Evolutionary conservation across 805 yeast species (phyloP), one percentile per base, ranked within the genome.

Genomic region (Ogataea populi-albae): DNA sequence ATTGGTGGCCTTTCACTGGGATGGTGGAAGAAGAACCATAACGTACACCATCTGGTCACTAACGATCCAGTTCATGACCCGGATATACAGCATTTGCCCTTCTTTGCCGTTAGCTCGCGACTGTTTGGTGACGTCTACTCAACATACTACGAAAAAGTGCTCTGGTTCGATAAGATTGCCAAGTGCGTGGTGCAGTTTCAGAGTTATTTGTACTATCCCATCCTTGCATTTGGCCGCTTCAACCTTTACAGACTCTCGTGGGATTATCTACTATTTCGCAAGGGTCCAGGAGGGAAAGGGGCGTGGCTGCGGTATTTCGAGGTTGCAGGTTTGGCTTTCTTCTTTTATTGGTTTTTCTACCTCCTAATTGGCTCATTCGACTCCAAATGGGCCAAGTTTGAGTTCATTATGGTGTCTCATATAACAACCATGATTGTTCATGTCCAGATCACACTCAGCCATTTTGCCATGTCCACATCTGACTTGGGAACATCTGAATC

Each of bases 21-120:
- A 2, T 87, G 96, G 96, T 87, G 96, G 96, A 88, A 87, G 50
- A 69, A 89, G 34, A 87, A 85, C 59, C 96, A 87, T 61, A 87
- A 87, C 56, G 94, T 87, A n/a, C 96, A 87, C 60, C 96, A 87
- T 57, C 63, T 87, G 34, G 72, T 87, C 36, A 84, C 96, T n/a
- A 87, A 87, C 59, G 95, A 87, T 54, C 96, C 96, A 0, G 82
- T 83, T 2, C 95, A 88, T 55, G 96, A 87, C 52, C 96, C 96
- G 0, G 96, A 87, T 61, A 88, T 87, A 55, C 96, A 87, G 61
- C 96, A 87, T 61, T 59, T 87, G 45, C 96, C 96, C 1, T 87
- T 87, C 50, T 87, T 87, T 56, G 94, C 95, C 2, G 94, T 87
- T 14, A 79, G 88, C 36, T 69, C 84, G 1, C 66, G 83, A 43